Conservation (phyloP, 768 basidiomycete genomes). For the Ramaria rubella region DNA sequence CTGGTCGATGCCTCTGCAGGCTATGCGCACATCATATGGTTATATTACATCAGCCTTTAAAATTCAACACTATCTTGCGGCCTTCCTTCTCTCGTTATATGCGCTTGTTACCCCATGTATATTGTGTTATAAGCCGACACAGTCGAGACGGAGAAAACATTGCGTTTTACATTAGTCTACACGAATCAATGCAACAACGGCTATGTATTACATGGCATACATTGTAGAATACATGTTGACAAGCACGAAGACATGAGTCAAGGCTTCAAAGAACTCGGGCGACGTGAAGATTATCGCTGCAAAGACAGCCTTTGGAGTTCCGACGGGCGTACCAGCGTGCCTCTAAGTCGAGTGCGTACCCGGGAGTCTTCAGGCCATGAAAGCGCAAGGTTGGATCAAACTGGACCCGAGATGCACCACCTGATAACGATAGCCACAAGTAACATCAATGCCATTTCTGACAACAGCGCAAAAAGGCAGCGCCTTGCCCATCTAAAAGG, state of each 20-base stretch:
- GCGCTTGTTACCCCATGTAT: background rate
- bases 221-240: too few relatives aligned
- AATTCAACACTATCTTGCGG: background rate
- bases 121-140: background rate
- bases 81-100: background rate
- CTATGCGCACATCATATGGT: background rate
- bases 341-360: too few relatives aligned
- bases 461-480: constrained; percentile 4
- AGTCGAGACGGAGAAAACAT: too few relatives aligned
- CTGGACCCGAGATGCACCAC: background rate
- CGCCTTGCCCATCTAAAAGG: constrained; percentile 8
- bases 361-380: too few relatives aligned
- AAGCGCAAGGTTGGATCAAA: background rate
- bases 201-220: too few relatives aligned
- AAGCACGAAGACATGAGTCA: too few relatives aligned
- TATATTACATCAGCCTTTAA: background rate
- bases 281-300: too few relatives aligned
- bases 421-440: background rate
- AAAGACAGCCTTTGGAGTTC: too few relatives aligned
- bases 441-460: background rate
- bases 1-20: background rate
- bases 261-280: too few relatives aligned
- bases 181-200: too few relatives aligned
- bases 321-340: too few relatives aligned
- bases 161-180: too few relatives aligned